Evolutionary conservation across 2,329 filamentous ascomycete species (phyloP), one percentile per base, ranked within the genome.

Genomic region (Aspergillus sergii): DNA sequence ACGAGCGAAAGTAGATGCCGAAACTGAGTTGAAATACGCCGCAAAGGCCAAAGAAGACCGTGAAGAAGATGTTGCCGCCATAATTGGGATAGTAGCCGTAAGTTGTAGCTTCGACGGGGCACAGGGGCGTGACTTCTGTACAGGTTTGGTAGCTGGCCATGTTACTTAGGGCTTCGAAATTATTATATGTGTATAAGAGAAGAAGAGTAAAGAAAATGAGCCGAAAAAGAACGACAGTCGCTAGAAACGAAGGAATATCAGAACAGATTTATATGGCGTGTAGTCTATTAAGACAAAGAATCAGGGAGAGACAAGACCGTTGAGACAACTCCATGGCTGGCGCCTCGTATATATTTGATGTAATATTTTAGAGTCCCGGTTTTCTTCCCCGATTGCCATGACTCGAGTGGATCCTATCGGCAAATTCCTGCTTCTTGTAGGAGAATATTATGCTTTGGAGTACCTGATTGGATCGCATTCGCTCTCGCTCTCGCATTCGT

Each of bases 21-120:
- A 86, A 73, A 1, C 73, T 75, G 28, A 85, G 56, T 56, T 88
- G 85, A 23, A 79, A 71, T 6, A 86, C 16, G 3, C 83, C 78
- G 56, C 82, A 77, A 4, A 85, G 23, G 32, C 73, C 83, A 70
- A 86, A 87, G 69, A 86, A 80, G 32, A 79, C 79, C 0, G 81
- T 68, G 71, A 86, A 86, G 74, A 86, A 81, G 54, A 80, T 75
- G 68, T 86, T 87, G 19, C 81, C 84, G 5, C 76, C 78, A 0
- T 85, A 73, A 43, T 75, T 80, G 0, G 86, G 86, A 39, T 82
- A 78, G 72, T 88, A 88, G 30, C 83, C 81, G 66, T 87, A 85
- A 19, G 82, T 79, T 2, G 82, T 84, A 1, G 75, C 77, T 59
- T 81, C 72, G 21, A 85, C 77, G 0, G 82, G 77, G 63, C 84